A percentile compares a stretch with the other conserved stretches of the same genome.
Evolutionary conservation across 768 basidiomycete genomes (phyloP).

Genomic region (Coprinopsis strossmayeri): DNA sequence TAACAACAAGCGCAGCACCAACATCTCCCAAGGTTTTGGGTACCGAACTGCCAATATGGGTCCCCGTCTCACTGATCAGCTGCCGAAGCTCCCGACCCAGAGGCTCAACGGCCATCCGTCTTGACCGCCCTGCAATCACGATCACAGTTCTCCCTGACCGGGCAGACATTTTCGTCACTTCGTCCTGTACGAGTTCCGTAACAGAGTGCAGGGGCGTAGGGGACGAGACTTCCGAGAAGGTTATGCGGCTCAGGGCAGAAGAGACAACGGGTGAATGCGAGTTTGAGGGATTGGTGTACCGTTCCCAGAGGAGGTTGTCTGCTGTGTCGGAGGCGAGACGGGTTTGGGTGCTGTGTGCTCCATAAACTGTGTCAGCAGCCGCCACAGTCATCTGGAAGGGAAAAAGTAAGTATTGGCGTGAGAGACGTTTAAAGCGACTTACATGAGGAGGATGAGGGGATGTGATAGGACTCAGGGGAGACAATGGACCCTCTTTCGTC

Average conservation of each 20-base stretch:
- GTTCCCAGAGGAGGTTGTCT: conserved; percentile 73
- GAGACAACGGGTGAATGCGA: conserved; percentile 21
- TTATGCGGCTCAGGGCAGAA: conserved; percentile 54
- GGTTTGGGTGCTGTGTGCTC: conserved; percentile 52
- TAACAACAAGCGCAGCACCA: conserved; percentile 59
- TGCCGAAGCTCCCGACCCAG: conserved; percentile 53
- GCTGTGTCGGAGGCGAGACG: conserved; percentile 74
- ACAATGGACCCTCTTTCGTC: conserved; percentile 8
- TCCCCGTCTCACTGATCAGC: conserved; percentile 34
- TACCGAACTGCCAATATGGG: conserved; percentile 46
- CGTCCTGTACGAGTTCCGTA: conserved; percentile 34
- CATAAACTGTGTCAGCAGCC: conserved; percentile 71
- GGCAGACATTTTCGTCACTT: conserved; percentile 18
- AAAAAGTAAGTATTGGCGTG: not conserved
- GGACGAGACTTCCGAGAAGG: conserved; percentile 47
- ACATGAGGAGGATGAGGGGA: conserved; percentile 3
- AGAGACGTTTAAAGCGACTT: not conserved
- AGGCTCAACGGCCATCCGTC: conserved; percentile 56
- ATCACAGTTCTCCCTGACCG: conserved; percentile 42
- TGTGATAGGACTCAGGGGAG: conserved; percentile 9
- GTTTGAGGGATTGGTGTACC: conserved; percentile 36
- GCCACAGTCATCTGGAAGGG: conserved; percentile 31
- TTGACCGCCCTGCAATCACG: conserved; percentile 67
- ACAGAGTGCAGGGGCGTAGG: conserved; percentile 51
- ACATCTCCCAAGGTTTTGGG: conserved; percentile 73